phyloP scores from a whole-genome alignment of 2,329 filamentous ascomycete genomes.

The Pseudopyricularia cyperi region DNA sequence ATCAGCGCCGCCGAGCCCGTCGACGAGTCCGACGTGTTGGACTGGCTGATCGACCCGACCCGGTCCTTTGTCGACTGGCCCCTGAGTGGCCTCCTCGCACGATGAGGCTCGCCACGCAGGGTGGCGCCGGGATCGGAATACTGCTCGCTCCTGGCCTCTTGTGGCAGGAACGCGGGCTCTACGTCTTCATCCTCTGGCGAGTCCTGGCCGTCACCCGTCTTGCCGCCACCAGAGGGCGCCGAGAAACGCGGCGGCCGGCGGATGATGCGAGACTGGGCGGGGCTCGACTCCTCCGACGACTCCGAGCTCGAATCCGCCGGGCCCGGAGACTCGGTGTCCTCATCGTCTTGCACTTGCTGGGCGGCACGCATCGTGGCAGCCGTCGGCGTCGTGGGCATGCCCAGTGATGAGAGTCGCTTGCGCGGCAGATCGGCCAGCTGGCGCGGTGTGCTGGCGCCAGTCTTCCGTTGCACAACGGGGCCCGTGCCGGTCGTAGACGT shows the following conservation, averaged over 20 bases:
- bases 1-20: conserved; percentile 34
- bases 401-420: conserved; percentile 30
- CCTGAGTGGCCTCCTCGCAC: conserved; percentile 9
- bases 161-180: conserved; percentile 41
- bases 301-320: conserved; percentile 24
- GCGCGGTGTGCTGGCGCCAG: conserved; percentile 10
- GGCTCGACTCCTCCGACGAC: conserved; percentile 27
- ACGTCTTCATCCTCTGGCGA: conserved; percentile 35
- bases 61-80: background rate
- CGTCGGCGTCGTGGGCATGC: conserved; percentile 18
- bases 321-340: conserved; percentile 21
- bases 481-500: background rate
- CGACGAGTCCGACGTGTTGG: conserved; percentile 52
- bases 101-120: conserved; percentile 29
- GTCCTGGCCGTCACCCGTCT: conserved; percentile 6
- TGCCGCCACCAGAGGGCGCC: conserved; percentile 6
- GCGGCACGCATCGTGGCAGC: background rate
- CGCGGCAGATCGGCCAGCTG: conserved; percentile 16
- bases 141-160: conserved; percentile 18
- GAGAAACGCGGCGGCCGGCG: conserved; percentile 40
- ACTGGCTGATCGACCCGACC: conserved; percentile 24
- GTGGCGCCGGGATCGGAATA: conserved; percentile 38
- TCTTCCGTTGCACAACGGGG: conserved; percentile 7
- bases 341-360: background rate
- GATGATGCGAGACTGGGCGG: conserved; percentile 46